These are phyloP conservation scores for Pestalotiopsis sp. DNA, from an alignment of 2,329 filamentous ascomycete genomes.

Conservation along the genomic window DNA sequence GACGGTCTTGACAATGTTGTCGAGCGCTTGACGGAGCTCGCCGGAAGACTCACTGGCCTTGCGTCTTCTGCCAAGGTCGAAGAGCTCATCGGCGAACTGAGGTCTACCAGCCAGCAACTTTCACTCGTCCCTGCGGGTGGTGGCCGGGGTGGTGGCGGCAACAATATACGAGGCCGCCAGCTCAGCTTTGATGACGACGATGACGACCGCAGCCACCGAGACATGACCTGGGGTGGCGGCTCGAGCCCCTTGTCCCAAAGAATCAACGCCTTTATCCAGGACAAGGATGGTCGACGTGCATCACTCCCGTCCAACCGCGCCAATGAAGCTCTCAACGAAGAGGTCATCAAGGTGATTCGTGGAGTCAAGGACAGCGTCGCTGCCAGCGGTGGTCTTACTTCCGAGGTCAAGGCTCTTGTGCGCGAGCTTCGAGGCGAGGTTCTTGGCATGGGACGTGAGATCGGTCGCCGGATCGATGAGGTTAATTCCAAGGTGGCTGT, in stretches of 20 bases:
- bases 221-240: constrained; percentile 34
- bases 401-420: constrained; percentile 88
- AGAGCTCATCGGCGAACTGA: constrained; percentile 69
- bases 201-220: constrained; percentile 29
- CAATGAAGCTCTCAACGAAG: constrained; percentile 69
- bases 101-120: constrained; percentile 45
- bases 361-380: constrained; percentile 90
- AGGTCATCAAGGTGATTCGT: constrained; percentile 80
- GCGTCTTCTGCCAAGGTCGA: constrained; percentile 66
- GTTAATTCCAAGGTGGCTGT: constrained; percentile 37
- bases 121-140: constrained; percentile 39
- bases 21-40: constrained; percentile 69
- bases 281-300: constrained; percentile 42
- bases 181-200: constrained; percentile 46
- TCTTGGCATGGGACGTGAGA: constrained; percentile 89
- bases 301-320: constrained; percentile 47
- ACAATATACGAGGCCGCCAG: constrained; percentile 32
- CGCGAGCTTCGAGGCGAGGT: constrained; percentile 91
- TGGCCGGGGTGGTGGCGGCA: constrained; percentile 26
- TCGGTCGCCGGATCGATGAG: constrained; percentile 84
- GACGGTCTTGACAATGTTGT: constrained; percentile 86
- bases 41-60: constrained; percentile 69
- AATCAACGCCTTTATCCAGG: constrained; percentile 48
- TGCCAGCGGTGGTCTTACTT: constrained; percentile 85
- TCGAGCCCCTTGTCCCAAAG: constrained; percentile 40